Conservation (phyloP, 495 filamentous ascomycete genomes). For the Daldinia grandis region DNA sequence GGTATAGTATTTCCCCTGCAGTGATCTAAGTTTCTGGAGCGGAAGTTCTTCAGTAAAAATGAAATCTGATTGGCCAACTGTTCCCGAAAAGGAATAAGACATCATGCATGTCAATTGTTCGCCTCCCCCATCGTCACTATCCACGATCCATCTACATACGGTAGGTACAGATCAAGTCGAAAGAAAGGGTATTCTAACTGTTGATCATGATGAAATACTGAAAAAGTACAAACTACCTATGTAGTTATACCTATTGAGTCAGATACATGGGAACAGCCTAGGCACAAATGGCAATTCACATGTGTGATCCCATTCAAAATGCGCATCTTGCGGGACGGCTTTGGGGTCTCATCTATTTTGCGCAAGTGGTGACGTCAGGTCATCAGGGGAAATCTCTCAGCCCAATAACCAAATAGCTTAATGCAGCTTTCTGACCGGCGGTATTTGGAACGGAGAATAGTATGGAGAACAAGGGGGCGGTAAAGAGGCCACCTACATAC, state of each 20-base stretch:
- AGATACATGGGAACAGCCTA: constrained; percentile 8
- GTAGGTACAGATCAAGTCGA: constrained; percentile 12
- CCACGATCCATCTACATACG: constrained; percentile 20
- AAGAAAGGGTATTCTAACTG: constrained; percentile 7
- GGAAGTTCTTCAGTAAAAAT: neutral
- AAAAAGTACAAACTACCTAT: neutral
- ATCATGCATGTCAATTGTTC: constrained; percentile 25
- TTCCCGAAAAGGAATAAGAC: constrained; percentile 36
- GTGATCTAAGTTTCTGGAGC: constrained; percentile 17
- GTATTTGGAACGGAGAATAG: neutral
- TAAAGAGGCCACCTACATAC: too few relatives aligned
- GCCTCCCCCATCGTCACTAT: constrained; percentile 4
- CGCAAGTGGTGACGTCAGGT: constrained; percentile 36
- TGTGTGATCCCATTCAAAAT: neutral
- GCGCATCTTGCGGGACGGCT: neutral
- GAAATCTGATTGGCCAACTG: constrained; percentile 24
- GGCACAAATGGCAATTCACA: constrained; percentile 22
- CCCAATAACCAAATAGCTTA: constrained; percentile 12
- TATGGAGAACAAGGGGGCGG: neutral
- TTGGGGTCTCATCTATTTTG: neutral
- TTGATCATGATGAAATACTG: constrained; percentile 36
- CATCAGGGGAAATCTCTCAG: constrained; percentile 23
- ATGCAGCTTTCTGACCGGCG: constrained; percentile 12
- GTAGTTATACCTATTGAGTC: too few relatives aligned
- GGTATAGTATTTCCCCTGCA: constrained; percentile 26